These are phyloP conservation scores for Penicillium cosmopolitanum DNA, from an alignment of 495 filamentous ascomycete species.

Conservation along the genomic window DNA sequence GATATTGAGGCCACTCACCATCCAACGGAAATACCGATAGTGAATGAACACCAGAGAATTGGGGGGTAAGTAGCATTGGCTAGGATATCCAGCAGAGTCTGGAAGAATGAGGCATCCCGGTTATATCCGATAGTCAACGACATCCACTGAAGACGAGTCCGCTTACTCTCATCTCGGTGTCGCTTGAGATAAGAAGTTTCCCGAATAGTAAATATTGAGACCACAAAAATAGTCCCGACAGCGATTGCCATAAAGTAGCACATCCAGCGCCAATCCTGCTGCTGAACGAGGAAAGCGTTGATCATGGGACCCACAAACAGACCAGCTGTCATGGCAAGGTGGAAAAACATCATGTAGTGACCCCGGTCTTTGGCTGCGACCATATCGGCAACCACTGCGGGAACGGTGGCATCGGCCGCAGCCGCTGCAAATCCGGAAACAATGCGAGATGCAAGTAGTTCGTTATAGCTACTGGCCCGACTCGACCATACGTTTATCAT, in stretches of 20 bases:
- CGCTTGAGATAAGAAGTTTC: constrained; percentile 30
- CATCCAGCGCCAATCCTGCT: constrained; percentile 39
- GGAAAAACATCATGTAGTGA: constrained; percentile 42
- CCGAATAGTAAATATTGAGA: constrained; percentile 32
- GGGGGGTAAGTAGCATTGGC: constrained; percentile 32
- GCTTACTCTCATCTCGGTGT: constrained; percentile 9
- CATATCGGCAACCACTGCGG: constrained; percentile 36
- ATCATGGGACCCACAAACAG: constrained; percentile 39
- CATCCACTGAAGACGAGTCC: constrained; percentile 29
- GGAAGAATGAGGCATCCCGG: constrained; percentile 30
- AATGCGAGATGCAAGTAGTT: constrained; percentile 36
- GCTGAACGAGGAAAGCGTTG: constrained; percentile 36
- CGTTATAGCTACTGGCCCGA: constrained; percentile 26
- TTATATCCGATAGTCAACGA: constrained; percentile 30
- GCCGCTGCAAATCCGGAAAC: constrained; percentile 32
- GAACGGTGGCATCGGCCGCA: constrained; percentile 38
- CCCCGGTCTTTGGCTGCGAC: constrained; percentile 36
- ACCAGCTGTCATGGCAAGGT: constrained; percentile 34
- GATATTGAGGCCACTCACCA: constrained; percentile 22
- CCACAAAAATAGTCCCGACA: constrained; percentile 18
- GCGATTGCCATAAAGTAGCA: constrained; percentile 35
- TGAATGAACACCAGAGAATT: constrained; percentile 35
- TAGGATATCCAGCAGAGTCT: constrained; percentile 27
- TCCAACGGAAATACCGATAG: constrained; percentile 35
- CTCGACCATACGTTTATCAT: constrained; percentile 39